Base-by-base conservation (phyloP, 2,329 filamentous ascomycete species). In the Fusarium paranaense region DNA sequence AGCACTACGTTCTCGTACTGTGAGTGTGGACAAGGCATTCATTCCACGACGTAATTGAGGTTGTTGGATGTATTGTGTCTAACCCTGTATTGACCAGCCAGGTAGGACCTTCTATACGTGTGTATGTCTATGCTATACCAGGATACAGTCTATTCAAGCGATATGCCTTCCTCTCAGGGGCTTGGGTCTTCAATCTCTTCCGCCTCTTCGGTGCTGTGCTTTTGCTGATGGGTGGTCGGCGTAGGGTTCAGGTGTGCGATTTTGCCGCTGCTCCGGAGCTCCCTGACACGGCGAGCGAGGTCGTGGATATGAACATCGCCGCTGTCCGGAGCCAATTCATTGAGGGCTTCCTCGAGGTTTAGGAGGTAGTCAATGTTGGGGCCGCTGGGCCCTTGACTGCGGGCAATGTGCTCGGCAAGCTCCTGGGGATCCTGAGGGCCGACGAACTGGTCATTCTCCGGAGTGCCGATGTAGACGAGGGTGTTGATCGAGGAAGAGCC, bases 401-500 rank as follows among this genome's bases (percentile, higher is more conserved):
- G 85, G 76, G 91, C 88, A 78, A 99, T 98, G 82, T 96, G 94
- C 82, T 91, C 89, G 27, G 96, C 95, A 60, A 98, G 88, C 47
- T 85, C 82, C 78, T 95, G 90, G 1, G 94, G 93, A 63, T 97
- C 92, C 80, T 97, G 95, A 0, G 92, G 91, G 0, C 94, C 95
- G 40, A 95, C 87, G 80, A 99, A 99, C 82, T 98, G 97, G 64
- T 94, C 93, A 80, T 99, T 99, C 54, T 93, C 91, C 0, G 97
- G 97, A 3, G 97, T 93, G 25, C 97, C 97, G 79, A 99, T 98
- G 82, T 99, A 99, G 2, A 97, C 94, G 72, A 98, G 89, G 68
- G 89, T 87, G 63, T 81, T 83, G 77, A 90, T 88, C 22, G 83
- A 76, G 5, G 80, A 65, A 16, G 81, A 79, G 30, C 80, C 79